Percentiles rank a stretch among this genome's conserved stretches.
These are phyloP conservation scores for Blastomyces gilchristii DNA, from an alignment of 2,329 filamentous ascomycete species.

Conservation along the genomic window DNA sequence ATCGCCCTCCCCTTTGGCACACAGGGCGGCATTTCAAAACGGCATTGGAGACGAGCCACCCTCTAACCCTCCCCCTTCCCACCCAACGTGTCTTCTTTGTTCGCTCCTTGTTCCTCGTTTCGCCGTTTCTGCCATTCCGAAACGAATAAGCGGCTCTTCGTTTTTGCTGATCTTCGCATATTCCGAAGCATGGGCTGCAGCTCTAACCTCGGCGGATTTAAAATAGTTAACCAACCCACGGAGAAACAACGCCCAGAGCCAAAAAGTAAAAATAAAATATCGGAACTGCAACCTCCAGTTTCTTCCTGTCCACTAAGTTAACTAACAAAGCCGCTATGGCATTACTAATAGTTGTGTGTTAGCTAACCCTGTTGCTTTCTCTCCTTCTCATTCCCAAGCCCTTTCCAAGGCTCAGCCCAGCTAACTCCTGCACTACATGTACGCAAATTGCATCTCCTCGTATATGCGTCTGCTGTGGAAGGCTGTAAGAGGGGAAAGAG, in stretches of 20 bases:
- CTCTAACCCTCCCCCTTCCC: too few species aligned
- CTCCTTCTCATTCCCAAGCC: not conserved
- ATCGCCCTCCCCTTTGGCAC: not conserved
- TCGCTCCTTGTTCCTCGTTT: not conserved
- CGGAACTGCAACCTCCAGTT: not conserved
- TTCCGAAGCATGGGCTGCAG: not conserved
- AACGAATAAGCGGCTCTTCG: not conserved
- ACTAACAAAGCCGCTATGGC: not conserved
- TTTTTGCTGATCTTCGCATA: slow-evolving; percentile 2
- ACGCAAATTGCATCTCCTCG: not conserved
- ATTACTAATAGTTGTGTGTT: not conserved
- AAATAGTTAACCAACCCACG: not conserved
- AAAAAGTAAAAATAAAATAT: not conserved
- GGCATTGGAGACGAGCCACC: not conserved
- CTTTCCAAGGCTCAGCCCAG: not conserved
- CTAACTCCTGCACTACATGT: not conserved
- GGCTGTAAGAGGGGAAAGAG: not conserved
- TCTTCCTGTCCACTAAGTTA: not conserved
- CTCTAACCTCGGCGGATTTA: not conserved
- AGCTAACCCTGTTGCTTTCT: not conserved
- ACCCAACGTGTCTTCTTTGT: not conserved
- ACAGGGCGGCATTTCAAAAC: not conserved
- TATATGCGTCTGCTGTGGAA: not conserved
- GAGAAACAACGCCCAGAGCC: not conserved
- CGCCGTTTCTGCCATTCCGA: slow-evolving; percentile 1